These are phyloP conservation scores for Xylariaceae sp. DNA, from an alignment of 2,329 filamentous ascomycete species.

Conservation along the genomic window DNA sequence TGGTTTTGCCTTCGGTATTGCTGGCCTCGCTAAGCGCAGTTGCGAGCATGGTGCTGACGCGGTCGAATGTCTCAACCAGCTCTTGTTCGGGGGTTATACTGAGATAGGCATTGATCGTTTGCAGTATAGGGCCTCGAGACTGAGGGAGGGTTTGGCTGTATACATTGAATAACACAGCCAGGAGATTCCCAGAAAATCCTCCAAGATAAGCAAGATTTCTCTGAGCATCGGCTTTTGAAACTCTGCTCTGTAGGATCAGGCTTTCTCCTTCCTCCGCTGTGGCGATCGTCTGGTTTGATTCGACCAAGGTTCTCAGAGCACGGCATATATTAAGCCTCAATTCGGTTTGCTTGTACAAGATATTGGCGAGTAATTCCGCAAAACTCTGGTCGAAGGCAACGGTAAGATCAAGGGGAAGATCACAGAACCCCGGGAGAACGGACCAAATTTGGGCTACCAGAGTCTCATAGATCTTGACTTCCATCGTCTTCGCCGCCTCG, in stretches of 20 bases:
- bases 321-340: slow-evolving; percentile 84
- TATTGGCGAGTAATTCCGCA: slow-evolving; percentile 84
- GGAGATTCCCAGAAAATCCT: slow-evolving; percentile 76
- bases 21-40: slow-evolving; percentile 60
- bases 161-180: slow-evolving; percentile 97
- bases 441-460: slow-evolving; percentile 95
- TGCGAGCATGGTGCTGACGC: slow-evolving; percentile 81
- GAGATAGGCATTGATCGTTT: slow-evolving; percentile 91
- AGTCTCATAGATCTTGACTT: slow-evolving; percentile 90
- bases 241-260: slow-evolving; percentile 70
- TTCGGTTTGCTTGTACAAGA: slow-evolving; percentile 88
- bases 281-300: slow-evolving; percentile 82
- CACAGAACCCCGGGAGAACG: slow-evolving; percentile 88
- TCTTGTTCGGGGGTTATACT: slow-evolving; percentile 79
- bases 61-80: slow-evolving; percentile 81
- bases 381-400: slow-evolving; percentile 81
- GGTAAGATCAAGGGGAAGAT: slow-evolving; percentile 75
- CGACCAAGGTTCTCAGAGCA: slow-evolving; percentile 79
- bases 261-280: slow-evolving; percentile 67
- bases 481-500: slow-evolving; percentile 81
- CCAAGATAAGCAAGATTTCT: slow-evolving; percentile 81
- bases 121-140: slow-evolving; percentile 82
- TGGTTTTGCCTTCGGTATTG: slow-evolving; percentile 56
- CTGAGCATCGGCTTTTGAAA: slow-evolving; percentile 69
- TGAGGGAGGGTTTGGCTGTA: slow-evolving; percentile 95